Percentiles rank a stretch among this genome's conserved stretches.
Evolutionary conservation across 768 basidiomycete genomes (phyloP).

Genomic region (Boletus tylopilopsis): DNA sequence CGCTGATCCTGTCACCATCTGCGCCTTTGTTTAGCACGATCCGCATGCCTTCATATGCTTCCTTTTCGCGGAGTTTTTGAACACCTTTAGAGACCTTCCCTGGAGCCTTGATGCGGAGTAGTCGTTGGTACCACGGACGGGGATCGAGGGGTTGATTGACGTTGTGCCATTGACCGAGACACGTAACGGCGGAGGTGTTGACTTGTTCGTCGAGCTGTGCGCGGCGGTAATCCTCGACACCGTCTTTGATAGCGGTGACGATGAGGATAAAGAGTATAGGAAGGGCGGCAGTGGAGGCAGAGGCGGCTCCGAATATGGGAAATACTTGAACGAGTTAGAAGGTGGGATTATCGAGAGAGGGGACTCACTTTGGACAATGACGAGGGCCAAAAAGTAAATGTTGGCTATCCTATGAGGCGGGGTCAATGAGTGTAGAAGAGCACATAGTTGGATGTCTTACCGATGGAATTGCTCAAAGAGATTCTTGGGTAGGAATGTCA

Average conservation of each 20-base stretch:
- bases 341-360: not conserved
- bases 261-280: slow-evolving; percentile 84
- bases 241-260: slow-evolving; percentile 94
- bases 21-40: slow-evolving; percentile 52
- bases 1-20: slow-evolving; percentile 36
- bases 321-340: slow-evolving; percentile 53
- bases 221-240: slow-evolving; percentile 93
- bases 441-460: slow-evolving; percentile 34
- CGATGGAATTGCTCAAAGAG: slow-evolving; percentile 92
- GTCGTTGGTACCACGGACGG: slow-evolving; percentile 67
- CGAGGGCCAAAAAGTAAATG: slow-evolving; percentile 84
- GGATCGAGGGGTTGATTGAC: slow-evolving; percentile 82
- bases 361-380: slow-evolving; percentile 69
- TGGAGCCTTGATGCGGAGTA: slow-evolving; percentile 68
- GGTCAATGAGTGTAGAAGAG: not conserved
- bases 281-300: slow-evolving; percentile 75
- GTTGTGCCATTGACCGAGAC: slow-evolving; percentile 86
- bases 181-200: slow-evolving; percentile 91
- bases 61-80: slow-evolving; percentile 74
- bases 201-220: slow-evolving; percentile 86
- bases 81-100: slow-evolving; percentile 84
- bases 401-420: slow-evolving; percentile 67
- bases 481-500: slow-evolving; percentile 93
- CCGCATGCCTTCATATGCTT: slow-evolving; percentile 64
- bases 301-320: slow-evolving; percentile 84